These are phyloP conservation scores for Drechslerella coelobrocha DNA, from an alignment of 2,329 filamentous ascomycete species.

Conservation along the genomic window DNA sequence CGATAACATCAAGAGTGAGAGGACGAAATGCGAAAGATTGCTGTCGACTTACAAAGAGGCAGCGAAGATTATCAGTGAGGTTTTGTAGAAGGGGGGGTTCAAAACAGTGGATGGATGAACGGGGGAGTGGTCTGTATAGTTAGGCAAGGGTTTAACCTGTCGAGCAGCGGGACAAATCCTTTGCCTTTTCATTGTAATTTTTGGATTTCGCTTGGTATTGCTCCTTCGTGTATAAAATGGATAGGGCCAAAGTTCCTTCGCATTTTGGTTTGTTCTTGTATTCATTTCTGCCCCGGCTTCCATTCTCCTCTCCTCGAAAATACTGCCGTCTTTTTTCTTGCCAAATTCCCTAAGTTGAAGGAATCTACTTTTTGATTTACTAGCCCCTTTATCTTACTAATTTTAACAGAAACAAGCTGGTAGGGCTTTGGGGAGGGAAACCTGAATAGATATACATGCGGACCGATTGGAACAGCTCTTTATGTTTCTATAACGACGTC, in stretches of 20 bases:
- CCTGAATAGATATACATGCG: too few species aligned
- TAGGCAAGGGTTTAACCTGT: conserved; percentile 19
- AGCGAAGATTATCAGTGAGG: conserved; percentile 96
- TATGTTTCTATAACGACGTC: background rate
- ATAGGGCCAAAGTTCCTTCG: conserved; percentile 43
- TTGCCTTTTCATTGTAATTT: conserved; percentile 28
- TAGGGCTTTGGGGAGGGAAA: conserved; percentile 4
- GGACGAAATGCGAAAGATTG: conserved; percentile 97
- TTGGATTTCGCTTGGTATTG: conserved; percentile 24
- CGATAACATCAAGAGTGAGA: conserved; percentile 93
- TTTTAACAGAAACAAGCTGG: conserved; percentile 17
- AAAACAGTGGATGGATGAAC: background rate
- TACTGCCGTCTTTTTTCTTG: conserved; percentile 10
- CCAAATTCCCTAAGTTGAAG: background rate
- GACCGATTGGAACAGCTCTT: conserved; percentile 1
- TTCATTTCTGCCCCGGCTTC: conserved; percentile 13
- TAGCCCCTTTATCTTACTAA: conserved; percentile 20
- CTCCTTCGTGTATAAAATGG: conserved; percentile 51
- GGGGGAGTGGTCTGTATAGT: conserved; percentile 7
- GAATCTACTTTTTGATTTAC: conserved; percentile 2
- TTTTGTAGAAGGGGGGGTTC: conserved; percentile 67
- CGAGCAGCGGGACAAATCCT: conserved; percentile 3
- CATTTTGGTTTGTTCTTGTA: conserved; percentile 22
- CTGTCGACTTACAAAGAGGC: conserved; percentile 96
- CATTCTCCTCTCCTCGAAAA: conserved; percentile 28